Conservation (phyloP, 129 eudicot genomes). For the Flaveria trinervia region DNA sequence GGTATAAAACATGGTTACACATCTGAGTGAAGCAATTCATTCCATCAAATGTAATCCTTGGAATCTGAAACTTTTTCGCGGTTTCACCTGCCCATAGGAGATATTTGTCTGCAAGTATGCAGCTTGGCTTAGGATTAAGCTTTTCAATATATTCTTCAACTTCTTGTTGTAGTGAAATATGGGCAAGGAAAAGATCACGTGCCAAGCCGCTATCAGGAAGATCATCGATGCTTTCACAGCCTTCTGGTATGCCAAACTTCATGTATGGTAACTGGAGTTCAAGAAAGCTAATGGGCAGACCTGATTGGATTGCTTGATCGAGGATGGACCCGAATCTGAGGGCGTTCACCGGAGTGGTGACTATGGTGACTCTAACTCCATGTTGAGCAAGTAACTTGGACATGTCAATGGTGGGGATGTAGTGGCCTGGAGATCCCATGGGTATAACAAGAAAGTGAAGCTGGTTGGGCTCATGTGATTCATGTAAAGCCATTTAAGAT, state of each 20-base stretch:
- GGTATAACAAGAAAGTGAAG: constrained; percentile 63
- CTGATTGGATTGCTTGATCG: constrained; percentile 45
- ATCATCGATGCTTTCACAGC: constrained; percentile 55
- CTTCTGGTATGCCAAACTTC: constrained; percentile 59
- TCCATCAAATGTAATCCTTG: constrained; percentile 59
- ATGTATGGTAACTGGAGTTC: constrained; percentile 40
- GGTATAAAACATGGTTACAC: constrained; percentile 39
- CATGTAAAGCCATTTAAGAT: constrained; percentile 29
- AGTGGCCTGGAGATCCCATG: constrained; percentile 54
- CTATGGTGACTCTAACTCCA: constrained; percentile 43
- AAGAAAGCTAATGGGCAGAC: constrained; percentile 39
- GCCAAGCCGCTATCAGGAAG: constrained; percentile 32
- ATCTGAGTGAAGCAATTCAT: constrained; percentile 58
- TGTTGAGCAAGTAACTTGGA: constrained; percentile 50
- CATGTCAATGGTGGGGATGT: constrained; percentile 59
- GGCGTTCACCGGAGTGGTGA: constrained; percentile 40
- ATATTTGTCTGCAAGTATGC: constrained; percentile 49
- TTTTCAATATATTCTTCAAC: constrained; percentile 40
- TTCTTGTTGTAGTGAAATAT: constrained; percentile 34
- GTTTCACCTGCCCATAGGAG: constrained; percentile 45
- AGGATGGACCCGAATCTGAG: constrained; percentile 38
- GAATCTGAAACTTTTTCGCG: constrained; percentile 50
- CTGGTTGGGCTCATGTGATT: constrained; percentile 26
- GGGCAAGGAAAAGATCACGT: constrained; percentile 22
- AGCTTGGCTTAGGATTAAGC: constrained; percentile 41